Evolutionary conservation across 805 yeast species (phyloP).

Genomic region (Vanderwaltozyma yarrowii): DNA sequence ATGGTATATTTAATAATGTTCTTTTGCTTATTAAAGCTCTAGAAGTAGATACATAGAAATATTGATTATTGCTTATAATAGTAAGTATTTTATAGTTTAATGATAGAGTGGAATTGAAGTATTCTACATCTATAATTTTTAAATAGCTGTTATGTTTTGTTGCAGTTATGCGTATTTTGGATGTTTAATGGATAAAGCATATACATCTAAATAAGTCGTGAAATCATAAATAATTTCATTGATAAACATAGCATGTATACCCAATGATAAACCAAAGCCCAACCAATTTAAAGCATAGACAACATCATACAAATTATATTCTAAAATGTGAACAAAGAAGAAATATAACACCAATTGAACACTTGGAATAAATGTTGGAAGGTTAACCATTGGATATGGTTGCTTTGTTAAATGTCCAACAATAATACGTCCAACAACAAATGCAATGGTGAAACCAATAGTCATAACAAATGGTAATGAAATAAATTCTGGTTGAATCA

Average conservation of each 20-base stretch:
- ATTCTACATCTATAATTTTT: too few species aligned
- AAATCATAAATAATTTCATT: slow-evolving; percentile 72
- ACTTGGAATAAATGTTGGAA: slow-evolving; percentile 61
- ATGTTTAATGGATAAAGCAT: slow-evolving; percentile 77
- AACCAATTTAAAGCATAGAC: slow-evolving; percentile 49
- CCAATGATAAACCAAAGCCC: slow-evolving; percentile 57
- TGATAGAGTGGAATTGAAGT: too few species aligned
- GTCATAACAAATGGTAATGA: slow-evolving; percentile 54
- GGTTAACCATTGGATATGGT: slow-evolving; percentile 61
- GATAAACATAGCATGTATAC: slow-evolving; percentile 64
- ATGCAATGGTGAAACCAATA: slow-evolving; percentile 70
- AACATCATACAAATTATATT: slow-evolving; percentile 32
- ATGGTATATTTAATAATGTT: too few species aligned
- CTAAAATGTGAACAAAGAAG: slow-evolving; percentile 18
- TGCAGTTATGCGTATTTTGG: slow-evolving; percentile 37
- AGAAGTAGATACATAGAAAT: too few species aligned
- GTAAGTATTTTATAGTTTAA: too few species aligned
- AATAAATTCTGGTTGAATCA: slow-evolving; percentile 40
- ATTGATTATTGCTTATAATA: too few species aligned
- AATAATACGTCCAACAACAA: slow-evolving; percentile 82
- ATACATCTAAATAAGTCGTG: slow-evolving; percentile 77
- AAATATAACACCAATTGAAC: slow-evolving; percentile 32
- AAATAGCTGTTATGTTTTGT: too few species aligned
- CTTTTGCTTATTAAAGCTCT: too few species aligned
- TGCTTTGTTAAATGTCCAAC: slow-evolving; percentile 78